These are phyloP conservation scores for Mycena galopus DNA, from an alignment of 768 basidiomycete species.

Conservation along the genomic window DNA sequence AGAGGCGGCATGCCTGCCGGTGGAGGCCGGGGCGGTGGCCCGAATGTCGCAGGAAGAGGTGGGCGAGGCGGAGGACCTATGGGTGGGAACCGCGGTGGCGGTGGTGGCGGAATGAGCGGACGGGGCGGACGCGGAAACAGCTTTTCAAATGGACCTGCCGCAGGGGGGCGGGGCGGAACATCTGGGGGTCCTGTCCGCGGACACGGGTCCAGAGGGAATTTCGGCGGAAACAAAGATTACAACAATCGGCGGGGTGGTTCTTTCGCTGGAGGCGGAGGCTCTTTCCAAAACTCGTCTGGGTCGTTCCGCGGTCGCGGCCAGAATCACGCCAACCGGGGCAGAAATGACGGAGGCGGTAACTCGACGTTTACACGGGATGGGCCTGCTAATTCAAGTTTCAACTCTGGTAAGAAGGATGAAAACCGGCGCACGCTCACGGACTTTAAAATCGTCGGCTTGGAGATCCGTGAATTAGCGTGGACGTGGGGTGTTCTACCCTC, in stretches of 20 bases:
- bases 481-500: constrained; percentile 80
- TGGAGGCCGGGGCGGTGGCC: constrained; percentile 56
- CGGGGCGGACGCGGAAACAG: constrained; percentile 55
- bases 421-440: constrained; percentile 94
- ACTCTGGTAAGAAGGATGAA: constrained; percentile 85
- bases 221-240: constrained; percentile 71
- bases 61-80: constrained; percentile 62
- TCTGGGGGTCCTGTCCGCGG: constrained; percentile 66
- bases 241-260: constrained; percentile 78
- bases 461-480: constrained; percentile 88
- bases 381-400: constrained; percentile 57
- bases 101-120: constrained; percentile 54
- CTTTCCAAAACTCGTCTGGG: constrained; percentile 58
- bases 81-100: constrained; percentile 64
- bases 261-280: constrained; percentile 59
- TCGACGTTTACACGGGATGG: constrained; percentile 66
- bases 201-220: constrained; percentile 76
- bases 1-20: constrained; percentile 37
- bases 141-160: constrained; percentile 56
- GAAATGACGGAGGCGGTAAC: constrained; percentile 52
- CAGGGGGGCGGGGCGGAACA: constrained; percentile 59
- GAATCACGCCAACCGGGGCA: constrained; percentile 58
- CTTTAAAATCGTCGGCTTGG: constrained; percentile 95
- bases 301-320: constrained; percentile 75
- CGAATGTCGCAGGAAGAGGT: constrained; percentile 57